These are phyloP conservation scores for Noccaea caerulescens DNA, from an alignment of 345 rosid genomes.

Conservation along the genomic window DNA sequence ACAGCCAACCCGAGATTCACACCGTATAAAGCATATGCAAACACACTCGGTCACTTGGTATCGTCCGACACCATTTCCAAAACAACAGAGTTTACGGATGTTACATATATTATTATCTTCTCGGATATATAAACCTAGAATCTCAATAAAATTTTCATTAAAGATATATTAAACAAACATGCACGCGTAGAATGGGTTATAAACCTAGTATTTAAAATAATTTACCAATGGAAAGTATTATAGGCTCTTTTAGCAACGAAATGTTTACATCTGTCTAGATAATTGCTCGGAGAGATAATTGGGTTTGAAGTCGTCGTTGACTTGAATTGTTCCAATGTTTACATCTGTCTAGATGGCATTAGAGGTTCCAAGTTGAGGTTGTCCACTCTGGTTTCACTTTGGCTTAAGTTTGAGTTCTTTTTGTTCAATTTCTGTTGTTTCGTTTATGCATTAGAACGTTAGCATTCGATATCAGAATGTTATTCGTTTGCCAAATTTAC, in stretches of 20 bases:
- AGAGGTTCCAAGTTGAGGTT: not conserved
- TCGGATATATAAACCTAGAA: too few relatives aligned
- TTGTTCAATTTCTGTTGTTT: not conserved
- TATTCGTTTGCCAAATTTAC: not conserved
- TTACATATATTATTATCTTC: too few relatives aligned
- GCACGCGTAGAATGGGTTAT: too few relatives aligned
- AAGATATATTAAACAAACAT: too few relatives aligned
- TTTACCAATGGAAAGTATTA: not conserved
- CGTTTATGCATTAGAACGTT: not conserved
- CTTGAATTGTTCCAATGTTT: not conserved
- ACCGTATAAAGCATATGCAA: too few relatives aligned
- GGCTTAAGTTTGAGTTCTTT: not conserved
- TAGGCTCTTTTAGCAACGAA: not conserved
- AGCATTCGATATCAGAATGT: not conserved
- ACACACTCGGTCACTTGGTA: too few relatives aligned
- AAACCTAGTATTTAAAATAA: not conserved
- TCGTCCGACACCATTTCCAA: too few relatives aligned
- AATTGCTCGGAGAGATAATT: not conserved
- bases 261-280: too few relatives aligned
- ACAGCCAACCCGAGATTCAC: too few relatives aligned
- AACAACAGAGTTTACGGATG: too few relatives aligned
- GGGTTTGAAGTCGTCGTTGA: constrained; percentile 8
- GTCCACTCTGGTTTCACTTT: not conserved
- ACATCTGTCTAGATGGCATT: not conserved
- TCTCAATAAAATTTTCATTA: too few relatives aligned